Conservation (phyloP, 805 yeast genomes). For the Gaillardinia entomophila region DNA sequence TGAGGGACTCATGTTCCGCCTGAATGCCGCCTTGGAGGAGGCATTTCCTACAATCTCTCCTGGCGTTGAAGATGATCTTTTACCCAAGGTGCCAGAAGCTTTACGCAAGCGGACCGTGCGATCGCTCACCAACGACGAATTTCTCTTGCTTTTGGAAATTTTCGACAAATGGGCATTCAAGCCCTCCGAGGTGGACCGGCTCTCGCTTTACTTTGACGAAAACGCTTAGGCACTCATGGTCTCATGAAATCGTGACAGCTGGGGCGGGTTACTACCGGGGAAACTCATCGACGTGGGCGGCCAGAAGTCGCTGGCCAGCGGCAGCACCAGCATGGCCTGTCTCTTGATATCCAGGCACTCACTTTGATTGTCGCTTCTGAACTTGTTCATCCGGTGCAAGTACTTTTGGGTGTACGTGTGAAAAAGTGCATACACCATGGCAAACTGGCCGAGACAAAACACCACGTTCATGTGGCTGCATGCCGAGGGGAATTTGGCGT, state of each 20-base stretch:
- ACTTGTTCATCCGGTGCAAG: no score
- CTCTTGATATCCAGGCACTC: no score
- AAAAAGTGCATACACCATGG: no score
- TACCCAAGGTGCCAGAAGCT: conserved; percentile 14
- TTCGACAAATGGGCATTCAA: conserved; percentile 84
- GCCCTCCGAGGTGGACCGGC: conserved; percentile 39
- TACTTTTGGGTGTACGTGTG: no score
- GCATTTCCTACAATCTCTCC: conserved; percentile 63
- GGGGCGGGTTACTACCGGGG: neutral
- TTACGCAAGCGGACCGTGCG: conserved; percentile 41
- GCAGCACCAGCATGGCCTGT: no score
- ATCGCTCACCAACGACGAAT: conserved; percentile 52
- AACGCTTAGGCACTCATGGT: conserved; percentile 9
- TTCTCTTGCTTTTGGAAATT: conserved; percentile 41
- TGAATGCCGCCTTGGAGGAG: conserved; percentile 40
- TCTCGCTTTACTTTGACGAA: conserved; percentile 10
- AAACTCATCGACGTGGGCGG: neutral
- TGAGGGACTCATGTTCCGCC: conserved; percentile 14
- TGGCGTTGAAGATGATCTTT: conserved; percentile 63
- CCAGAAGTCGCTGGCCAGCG: no score
- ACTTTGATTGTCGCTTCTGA: no score
- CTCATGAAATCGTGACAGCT: conserved; percentile 6
- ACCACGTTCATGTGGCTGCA: no score
- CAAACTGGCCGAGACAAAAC: no score
- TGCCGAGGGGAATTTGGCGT: no score